phyloP scores from a whole-genome alignment of 2,329 filamentous ascomycete genomes.

The Ophiostoma populinum region DNA sequence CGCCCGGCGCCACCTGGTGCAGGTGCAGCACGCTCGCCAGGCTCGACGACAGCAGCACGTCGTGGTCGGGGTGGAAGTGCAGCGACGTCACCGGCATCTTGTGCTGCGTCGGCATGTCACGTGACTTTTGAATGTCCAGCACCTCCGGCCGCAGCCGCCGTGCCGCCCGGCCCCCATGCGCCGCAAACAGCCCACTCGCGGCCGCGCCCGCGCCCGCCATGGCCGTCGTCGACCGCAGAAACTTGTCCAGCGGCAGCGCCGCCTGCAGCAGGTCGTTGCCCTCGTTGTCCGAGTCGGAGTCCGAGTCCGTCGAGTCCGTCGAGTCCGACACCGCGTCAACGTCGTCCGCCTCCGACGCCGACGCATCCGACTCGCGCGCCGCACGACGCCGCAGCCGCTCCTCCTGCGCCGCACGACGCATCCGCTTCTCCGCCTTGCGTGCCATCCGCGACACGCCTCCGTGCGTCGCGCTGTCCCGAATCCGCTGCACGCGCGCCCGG shows the following conservation, averaged over 20 bases:
- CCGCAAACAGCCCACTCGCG: constrained; percentile 11
- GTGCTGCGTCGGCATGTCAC: constrained; percentile 67
- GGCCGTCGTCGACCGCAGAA: constrained; percentile 58
- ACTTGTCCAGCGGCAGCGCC: constrained; percentile 60
- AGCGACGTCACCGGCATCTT: constrained; percentile 67
- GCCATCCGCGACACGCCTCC: constrained; percentile 5
- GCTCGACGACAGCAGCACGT: constrained; percentile 78
- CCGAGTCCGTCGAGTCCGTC: no score
- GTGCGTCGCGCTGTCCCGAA: constrained; percentile 1
- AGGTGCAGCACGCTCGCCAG: constrained; percentile 72
- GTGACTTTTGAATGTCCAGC: constrained; percentile 74
- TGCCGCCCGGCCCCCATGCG: constrained; percentile 15
- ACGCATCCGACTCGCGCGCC: neutral
- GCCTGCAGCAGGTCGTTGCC: constrained; percentile 38
- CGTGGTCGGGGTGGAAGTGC: constrained; percentile 75
- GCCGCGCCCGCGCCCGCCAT: constrained; percentile 34
- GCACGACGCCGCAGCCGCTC: constrained; percentile 20
- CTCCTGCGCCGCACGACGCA: no score
- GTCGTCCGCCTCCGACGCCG: no score
- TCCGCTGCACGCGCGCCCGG: constrained; percentile 31
- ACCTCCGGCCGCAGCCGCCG: constrained; percentile 71
- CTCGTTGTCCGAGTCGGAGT: constrained; percentile 16
- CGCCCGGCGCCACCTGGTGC: constrained; percentile 69
- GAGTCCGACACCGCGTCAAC: constrained; percentile 12
- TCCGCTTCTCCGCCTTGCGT: constrained; percentile 2